phyloP scores from a whole-genome alignment of 768 basidiomycete genomes.

The Suillus variegatus region DNA sequence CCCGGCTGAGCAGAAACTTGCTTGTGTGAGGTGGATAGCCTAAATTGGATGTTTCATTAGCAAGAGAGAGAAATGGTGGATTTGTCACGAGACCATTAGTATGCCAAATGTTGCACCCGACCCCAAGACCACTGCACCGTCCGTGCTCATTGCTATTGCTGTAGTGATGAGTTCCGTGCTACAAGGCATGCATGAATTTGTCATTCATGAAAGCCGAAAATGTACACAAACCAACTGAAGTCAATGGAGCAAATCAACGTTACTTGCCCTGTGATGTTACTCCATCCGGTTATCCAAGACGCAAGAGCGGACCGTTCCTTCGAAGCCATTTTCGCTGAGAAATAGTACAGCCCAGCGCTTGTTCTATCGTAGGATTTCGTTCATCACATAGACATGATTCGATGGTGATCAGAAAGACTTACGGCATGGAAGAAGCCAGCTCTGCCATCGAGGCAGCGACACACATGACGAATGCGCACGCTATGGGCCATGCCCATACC shows the following conservation, averaged over 20 bases:
- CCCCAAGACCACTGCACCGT: constrained; percentile 19
- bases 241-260: constrained; percentile 27
- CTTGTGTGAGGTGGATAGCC: constrained; percentile 20
- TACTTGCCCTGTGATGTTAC: constrained; percentile 28
- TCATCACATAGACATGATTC: not conserved
- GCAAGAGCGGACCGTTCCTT: constrained; percentile 25
- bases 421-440: constrained; percentile 24
- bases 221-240: constrained; percentile 19
- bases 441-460: constrained; percentile 23
- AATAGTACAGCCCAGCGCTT: constrained; percentile 30
- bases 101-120: constrained; percentile 25
- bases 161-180: constrained; percentile 24
- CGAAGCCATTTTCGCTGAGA: constrained; percentile 29
- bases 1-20: constrained; percentile 23
- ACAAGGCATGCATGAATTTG: not conserved
- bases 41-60: not conserved
- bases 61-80: not conserved
- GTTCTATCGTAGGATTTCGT: constrained; percentile 10
- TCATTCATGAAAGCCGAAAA: not conserved
- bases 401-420: constrained; percentile 6
- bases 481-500: constrained; percentile 26
- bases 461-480: constrained; percentile 20
- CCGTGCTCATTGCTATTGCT: constrained; percentile 24
- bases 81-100: constrained; percentile 9
- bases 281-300: constrained; percentile 32